Conservation (phyloP, 2,329 filamentous ascomycete genomes). For the Cordyceps sp. region DNA sequence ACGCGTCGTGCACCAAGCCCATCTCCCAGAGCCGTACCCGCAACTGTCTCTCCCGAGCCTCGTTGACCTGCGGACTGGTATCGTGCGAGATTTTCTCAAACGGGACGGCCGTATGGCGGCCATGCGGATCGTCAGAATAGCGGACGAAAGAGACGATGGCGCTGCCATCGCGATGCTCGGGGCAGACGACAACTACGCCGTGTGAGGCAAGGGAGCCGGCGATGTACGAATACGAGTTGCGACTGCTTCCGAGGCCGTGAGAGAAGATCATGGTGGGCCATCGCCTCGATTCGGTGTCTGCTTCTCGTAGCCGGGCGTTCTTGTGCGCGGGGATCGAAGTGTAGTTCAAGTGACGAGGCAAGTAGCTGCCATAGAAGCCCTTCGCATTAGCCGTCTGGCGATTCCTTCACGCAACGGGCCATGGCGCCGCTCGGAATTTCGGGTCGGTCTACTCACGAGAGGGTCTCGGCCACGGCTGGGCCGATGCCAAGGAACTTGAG, state of each 20-base stretch:
- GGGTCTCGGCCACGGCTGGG: slow-evolving; percentile 35
- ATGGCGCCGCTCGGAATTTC: too few relatives aligned
- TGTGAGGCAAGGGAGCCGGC: slow-evolving; percentile 65
- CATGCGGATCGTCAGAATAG: slow-evolving; percentile 30
- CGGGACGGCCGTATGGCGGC: slow-evolving; percentile 19
- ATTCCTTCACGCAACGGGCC: too few relatives aligned
- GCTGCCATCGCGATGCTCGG: slow-evolving; percentile 73
- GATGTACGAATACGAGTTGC: slow-evolving; percentile 76
- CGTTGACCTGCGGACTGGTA: slow-evolving; percentile 47
- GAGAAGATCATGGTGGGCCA: slow-evolving; percentile 81
- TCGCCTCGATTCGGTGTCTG: slow-evolving; percentile 29
- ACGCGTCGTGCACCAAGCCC: slow-evolving; percentile 49
- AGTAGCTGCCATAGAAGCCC: slow-evolving; percentile 37
- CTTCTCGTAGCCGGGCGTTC: slow-evolving; percentile 46
- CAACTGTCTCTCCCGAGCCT: slow-evolving; percentile 52
- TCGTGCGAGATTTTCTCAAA: slow-evolving; percentile 44
- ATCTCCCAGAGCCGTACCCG: slow-evolving; percentile 67
- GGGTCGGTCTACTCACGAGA: slow-evolving; percentile 43
- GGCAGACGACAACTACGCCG: slow-evolving; percentile 63
- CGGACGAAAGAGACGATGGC: slow-evolving; percentile 59
- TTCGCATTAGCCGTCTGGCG: too few relatives aligned
- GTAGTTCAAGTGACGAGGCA: slow-evolving; percentile 58
- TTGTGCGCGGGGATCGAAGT: slow-evolving; percentile 56
- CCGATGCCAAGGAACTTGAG: slow-evolving; percentile 58
- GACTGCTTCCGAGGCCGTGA: slow-evolving; percentile 65